A percentile compares a stretch with the other conserved stretches of the same genome.
Evolutionary conservation across 345 rosid species (phyloP).

Genomic region (Citrus glauca): DNA sequence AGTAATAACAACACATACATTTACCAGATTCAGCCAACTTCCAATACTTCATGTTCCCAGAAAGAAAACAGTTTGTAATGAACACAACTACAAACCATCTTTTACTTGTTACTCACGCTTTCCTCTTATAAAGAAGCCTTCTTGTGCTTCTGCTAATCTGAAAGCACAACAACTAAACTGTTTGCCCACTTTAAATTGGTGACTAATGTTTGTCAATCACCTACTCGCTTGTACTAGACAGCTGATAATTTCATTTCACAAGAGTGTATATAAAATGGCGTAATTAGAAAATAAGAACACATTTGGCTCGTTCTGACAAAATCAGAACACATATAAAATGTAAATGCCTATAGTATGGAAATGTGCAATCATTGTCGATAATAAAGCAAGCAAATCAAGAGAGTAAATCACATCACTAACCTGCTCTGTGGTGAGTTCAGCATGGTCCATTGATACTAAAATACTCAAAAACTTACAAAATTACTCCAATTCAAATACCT

Average conservation of each 20-base stretch:
- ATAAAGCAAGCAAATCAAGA: conserved; percentile 8
- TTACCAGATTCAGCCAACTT: not conserved
- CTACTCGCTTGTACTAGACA: too few relatives aligned
- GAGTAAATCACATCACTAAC: conserved; percentile 38
- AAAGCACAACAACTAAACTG: too few relatives aligned
- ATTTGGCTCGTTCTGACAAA: not conserved
- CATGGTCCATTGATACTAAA: conserved; percentile 61
- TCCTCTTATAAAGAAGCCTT: not conserved
- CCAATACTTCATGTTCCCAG: not conserved
- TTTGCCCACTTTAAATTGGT: too few relatives aligned
- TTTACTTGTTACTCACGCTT: not conserved
- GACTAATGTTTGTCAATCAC: too few relatives aligned
- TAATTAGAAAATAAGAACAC: not conserved
- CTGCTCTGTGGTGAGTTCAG: conserved; percentile 72
- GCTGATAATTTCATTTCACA: not conserved
- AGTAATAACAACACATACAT: too few relatives aligned
- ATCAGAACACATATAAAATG: not conserved
- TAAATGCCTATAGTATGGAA: not conserved
- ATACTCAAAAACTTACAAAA: conserved; percentile 24
- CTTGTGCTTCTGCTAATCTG: too few relatives aligned
- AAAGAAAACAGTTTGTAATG: not conserved
- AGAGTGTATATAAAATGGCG: not conserved
- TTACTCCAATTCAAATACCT: conserved; percentile 27
- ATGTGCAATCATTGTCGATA: not conserved
- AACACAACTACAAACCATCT: not conserved